Evolutionary conservation across 257 asterid genomes (phyloP), one percentile per base, ranked within the genome.

Genomic region (Vinca minor): DNA sequence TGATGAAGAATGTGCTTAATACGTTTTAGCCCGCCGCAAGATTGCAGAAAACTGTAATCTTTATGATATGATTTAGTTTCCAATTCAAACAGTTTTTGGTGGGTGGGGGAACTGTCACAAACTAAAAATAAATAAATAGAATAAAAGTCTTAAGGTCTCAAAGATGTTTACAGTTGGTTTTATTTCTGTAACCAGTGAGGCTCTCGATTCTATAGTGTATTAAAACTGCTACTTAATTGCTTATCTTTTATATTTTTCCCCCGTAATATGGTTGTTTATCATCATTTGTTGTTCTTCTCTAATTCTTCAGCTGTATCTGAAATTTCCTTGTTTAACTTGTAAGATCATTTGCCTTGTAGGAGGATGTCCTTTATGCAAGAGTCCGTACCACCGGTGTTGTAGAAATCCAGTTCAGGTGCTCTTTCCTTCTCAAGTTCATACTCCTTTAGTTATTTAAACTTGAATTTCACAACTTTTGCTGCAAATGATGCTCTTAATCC

Each of bases 311-410:
- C 56, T 44, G 4, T 20, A 15, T 15, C 47, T 48, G 46, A 46
- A 12, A 11, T 9, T 67, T 46, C 18, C 18, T 63, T 36, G 26
- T 32, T 20, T 35, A 28, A 56, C 41, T 17, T 26, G 39, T n/a
- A 31, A 54, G 28, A 25, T 64, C 25, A 34, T 64, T n/a, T 36
- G 5, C 31, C 63, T 52, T 74, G 87, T 65, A 91, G 96, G 98
- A 93, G 76, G 99, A 93, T 85, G 88, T 93, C 72, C 97, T 93
- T 79, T 73, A 82, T 77, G 99, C 99, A 69, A 85, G 99, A 83
- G 88, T 93, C 74, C 96, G 97, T 74, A 93, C 99, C 62, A 89
- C 94, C 26, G 99, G 99, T 59, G 96, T 89, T 64, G 99, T 93
- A 50, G 97, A 93, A 76, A 93, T 93, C 74, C 99, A 93, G 69